These are phyloP conservation scores for Astrothelium macrocarpum DNA, from an alignment of 495 filamentous ascomycete genomes.

Conservation along the genomic window DNA sequence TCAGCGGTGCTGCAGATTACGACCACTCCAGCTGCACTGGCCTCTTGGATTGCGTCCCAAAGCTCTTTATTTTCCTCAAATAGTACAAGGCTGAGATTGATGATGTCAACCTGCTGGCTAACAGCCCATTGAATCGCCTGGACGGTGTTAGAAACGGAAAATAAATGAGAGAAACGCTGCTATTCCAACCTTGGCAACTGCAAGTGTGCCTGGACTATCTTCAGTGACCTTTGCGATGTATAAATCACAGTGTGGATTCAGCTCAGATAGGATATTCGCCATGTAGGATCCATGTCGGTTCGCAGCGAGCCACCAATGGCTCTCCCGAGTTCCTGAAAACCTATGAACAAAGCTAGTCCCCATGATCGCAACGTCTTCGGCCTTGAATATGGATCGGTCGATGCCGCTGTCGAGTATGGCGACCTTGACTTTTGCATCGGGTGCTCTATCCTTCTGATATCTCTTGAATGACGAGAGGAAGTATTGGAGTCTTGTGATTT, in stretches of 20 bases:
- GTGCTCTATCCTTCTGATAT: too few species aligned
- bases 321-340: neutral
- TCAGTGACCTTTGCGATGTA: conserved; percentile 9
- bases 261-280: conserved; percentile 4
- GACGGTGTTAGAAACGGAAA: too few species aligned
- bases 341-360: neutral
- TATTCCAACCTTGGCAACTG: too few species aligned
- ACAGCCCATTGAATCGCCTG: conserved; percentile 9
- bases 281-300: conserved; percentile 10
- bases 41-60: neutral
- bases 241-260: conserved; percentile 3
- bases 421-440: neutral
- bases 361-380: neutral
- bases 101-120: conserved; percentile 7
- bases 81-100: conserved; percentile 10
- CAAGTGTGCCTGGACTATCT: too few species aligned
- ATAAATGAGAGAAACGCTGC: too few species aligned
- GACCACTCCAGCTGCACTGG: neutral
- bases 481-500: too few species aligned
- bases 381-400: neutral
- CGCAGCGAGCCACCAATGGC: conserved; percentile 3
- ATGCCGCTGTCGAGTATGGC: neutral
- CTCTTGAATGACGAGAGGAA: too few species aligned
- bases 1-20: conserved; percentile 7
- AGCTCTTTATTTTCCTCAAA: conserved; percentile 1